Evolutionary conservation across 1,139 yeast genomes (phyloP).

Genomic region (Yamadazyma atmosphaerica): DNA sequence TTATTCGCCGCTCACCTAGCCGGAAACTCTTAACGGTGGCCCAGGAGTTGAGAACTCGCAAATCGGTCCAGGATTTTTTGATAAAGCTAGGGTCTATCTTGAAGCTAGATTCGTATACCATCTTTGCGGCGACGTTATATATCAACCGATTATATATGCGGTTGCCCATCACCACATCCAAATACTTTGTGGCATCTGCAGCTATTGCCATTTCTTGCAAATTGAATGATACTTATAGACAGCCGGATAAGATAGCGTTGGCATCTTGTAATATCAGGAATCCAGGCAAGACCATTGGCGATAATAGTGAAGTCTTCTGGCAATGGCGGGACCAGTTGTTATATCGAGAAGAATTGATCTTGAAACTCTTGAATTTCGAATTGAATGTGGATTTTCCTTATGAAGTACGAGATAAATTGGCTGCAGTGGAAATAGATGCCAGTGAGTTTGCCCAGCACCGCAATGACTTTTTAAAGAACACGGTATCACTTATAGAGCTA

Average conservation of each 20-base stretch:
- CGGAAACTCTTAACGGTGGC: slow-evolving; percentile 25
- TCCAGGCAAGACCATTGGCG: slow-evolving; percentile 35
- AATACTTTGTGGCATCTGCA: slow-evolving; percentile 48
- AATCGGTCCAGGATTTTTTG: slow-evolving; percentile 42
- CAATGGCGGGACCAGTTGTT: slow-evolving; percentile 48
- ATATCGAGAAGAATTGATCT: slow-evolving; percentile 44
- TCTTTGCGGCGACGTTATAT: slow-evolving; percentile 45
- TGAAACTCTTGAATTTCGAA: slow-evolving; percentile 43
- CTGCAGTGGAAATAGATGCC: slow-evolving; percentile 8
- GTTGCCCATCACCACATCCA: slow-evolving; percentile 44
- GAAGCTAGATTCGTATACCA: slow-evolving; percentile 45
- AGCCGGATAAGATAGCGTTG: slow-evolving; percentile 46
- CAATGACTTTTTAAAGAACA: slow-evolving; percentile 33
- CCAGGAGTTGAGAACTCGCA: slow-evolving; percentile 41
- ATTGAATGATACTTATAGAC: slow-evolving; percentile 43
- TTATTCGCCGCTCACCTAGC: slow-evolving; percentile 32
- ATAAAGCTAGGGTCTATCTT: slow-evolving; percentile 37
- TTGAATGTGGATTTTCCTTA: slow-evolving; percentile 42
- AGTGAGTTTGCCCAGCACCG: slow-evolving; percentile 23
- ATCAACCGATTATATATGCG: slow-evolving; percentile 45
- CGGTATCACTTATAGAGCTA: slow-evolving; percentile 39
- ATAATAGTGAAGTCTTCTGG: slow-evolving; percentile 46
- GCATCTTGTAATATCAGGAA: slow-evolving; percentile 36
- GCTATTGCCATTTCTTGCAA: slow-evolving; percentile 47
- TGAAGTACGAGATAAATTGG: slow-evolving; percentile 28